Conservation (phyloP, 2,329 filamentous ascomycete species). For the Colletotrichum caudatum region DNA sequence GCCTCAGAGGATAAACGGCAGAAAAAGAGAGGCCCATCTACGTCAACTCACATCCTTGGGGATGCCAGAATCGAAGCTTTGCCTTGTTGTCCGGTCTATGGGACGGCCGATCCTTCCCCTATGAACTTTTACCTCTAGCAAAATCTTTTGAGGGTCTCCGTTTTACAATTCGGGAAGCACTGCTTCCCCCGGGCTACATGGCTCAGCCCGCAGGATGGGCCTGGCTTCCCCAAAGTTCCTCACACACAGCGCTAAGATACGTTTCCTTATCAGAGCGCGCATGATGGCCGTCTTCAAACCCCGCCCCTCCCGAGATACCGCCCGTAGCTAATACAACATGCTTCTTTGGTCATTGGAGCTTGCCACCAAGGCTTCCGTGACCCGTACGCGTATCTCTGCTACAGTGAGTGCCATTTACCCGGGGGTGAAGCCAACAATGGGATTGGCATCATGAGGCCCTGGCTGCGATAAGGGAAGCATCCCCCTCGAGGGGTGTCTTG, state of each 20-base stretch:
- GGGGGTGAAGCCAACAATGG: neutral
- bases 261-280: neutral
- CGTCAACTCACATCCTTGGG: neutral
- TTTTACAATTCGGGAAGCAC: slow-evolving; percentile 5
- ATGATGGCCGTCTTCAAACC: neutral
- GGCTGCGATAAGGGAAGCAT: neutral
- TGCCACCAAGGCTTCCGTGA: neutral
- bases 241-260: slow-evolving; percentile 5
- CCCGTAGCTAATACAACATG: neutral
- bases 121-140: slow-evolving; percentile 2
- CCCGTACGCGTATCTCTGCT: neutral
- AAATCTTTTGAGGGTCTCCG: neutral
- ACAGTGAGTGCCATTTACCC: neutral
- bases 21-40: neutral
- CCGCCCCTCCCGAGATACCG: slow-evolving; percentile 12
- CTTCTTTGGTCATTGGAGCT: neutral
- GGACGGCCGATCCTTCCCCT: slow-evolving; percentile 10
- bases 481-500: neutral
- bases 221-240: slow-evolving; percentile 37
- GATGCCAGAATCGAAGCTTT: slow-evolving; percentile 18
- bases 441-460: neutral
- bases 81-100: neutral
- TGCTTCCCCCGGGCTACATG: slow-evolving; percentile 21
- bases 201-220: slow-evolving; percentile 30
- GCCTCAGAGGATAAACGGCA: neutral